Evolutionary conservation across 2,329 filamentous ascomycete species (phyloP), one percentile per base, ranked within the genome.

Genomic region (Clonostachys chloroleuca): DNA sequence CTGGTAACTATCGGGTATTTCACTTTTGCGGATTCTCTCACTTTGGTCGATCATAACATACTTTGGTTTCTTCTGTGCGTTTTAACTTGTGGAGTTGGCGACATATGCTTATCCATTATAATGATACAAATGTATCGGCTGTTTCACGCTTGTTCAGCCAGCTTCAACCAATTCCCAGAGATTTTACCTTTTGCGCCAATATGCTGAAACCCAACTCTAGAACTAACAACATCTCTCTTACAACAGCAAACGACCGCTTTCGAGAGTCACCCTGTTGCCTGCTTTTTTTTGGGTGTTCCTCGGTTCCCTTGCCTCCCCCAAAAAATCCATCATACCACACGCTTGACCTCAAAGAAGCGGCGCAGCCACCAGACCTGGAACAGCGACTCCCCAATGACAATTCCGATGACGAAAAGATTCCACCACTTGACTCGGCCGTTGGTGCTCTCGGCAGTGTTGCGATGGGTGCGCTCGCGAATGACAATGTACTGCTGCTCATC

Each of bases 331-430:
- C 70, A 86, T 56, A 85, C 80, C 45, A 85, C 80, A 44, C 82
- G 75, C 73, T 86, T 83, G 59, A 87, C 83, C 84, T 96, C 92
- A 64, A 96, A 96, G 80, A 99, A 99, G 64, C 94, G 83, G 75
- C 95, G 94, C 66, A 99, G 72, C 92, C 94, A 99, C 92, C 94
- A 99, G 55, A 99, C 92, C 75, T 99, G 94, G 78, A 99, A 99
- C 56, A 96, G 75, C 51, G 91, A 94, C 75, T 97, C 90, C 60
- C 87, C 91, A 55, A 95, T 78, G 53, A 99, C 81, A 44, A 97
- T 84, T 48, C 83, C 80, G 54, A 99, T 83, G 71, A 99, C 92
- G 70, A 97, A 97, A 59, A 97, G 81, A 69, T 94, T 96, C 94
- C 94, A 99, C 94, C 94, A 99, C 78, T 99, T 99, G 66, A 99